Evolutionary conservation across 2,329 filamentous ascomycete genomes (phyloP).

Genomic region (Exophiala aquamarina): DNA sequence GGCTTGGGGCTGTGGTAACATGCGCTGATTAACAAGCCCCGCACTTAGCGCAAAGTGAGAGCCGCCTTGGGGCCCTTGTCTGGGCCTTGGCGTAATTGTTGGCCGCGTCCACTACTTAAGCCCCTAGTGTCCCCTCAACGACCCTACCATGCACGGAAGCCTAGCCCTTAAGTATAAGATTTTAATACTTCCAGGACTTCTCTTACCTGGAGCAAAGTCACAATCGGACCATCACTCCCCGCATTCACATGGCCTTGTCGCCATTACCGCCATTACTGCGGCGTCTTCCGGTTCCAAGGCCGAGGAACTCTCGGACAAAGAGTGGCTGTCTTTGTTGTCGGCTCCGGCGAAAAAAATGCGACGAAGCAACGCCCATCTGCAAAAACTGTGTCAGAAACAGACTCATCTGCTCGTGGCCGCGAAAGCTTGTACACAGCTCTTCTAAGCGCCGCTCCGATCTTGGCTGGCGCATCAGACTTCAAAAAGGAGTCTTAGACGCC

Average conservation of each 20-base stretch:
- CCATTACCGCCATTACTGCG: not conserved
- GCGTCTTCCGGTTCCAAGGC: too few relatives aligned
- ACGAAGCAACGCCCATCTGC: not conserved
- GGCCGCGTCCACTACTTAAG: too few relatives aligned
- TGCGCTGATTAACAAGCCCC: too few relatives aligned
- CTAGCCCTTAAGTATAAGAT: too few relatives aligned
- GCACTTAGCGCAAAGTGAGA: too few relatives aligned
- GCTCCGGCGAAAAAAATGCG: too few relatives aligned
- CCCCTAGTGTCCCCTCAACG: too few relatives aligned
- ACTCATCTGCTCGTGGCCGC: conserved; percentile 1
- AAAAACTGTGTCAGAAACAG: conserved; percentile 2
- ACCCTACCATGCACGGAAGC: too few relatives aligned
- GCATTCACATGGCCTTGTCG: conserved; percentile 2
- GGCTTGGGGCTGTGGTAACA: too few relatives aligned
- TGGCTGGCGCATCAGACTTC: conserved; percentile 1
- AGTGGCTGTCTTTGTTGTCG: conserved; percentile 1
- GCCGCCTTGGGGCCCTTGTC: too few relatives aligned
- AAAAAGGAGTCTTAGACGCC: conserved; percentile 1
- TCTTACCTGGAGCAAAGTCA: not conserved
- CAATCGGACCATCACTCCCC: not conserved
- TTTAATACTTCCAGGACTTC: not conserved
- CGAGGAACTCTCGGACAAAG: conserved; percentile 1
- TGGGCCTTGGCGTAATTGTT: too few relatives aligned
- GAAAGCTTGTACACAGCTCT: not conserved
- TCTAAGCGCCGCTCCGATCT: conserved; percentile 1